A percentile compares a stretch with the other conserved stretches of the same genome.
These are phyloP conservation scores for Arabidopsis suecica DNA, from an alignment of 345 rosid species.

Conservation along the genomic window DNA sequence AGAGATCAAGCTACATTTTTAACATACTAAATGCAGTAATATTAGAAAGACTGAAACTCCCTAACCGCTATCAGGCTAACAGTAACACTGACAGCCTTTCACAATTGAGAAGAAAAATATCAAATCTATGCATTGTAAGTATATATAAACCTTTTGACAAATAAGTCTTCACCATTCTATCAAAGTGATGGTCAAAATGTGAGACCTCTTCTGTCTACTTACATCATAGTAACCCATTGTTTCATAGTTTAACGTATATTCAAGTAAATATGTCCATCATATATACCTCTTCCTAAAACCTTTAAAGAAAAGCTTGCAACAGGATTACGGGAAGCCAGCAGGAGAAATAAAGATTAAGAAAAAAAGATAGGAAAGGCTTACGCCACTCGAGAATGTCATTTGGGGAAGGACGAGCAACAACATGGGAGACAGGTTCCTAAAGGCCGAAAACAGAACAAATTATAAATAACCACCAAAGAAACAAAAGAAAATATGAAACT, in stretches of 20 bases:
- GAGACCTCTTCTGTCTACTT: background rate
- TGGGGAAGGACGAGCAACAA: constrained; percentile 94
- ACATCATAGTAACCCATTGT: background rate
- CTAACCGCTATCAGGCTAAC: constrained; percentile 13
- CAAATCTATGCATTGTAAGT: background rate
- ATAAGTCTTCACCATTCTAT: constrained; percentile 14
- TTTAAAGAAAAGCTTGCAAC: constrained; percentile 12
- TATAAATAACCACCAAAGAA: constrained; percentile 19
- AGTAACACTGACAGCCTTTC: constrained; percentile 7
- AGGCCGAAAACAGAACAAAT: constrained; percentile 41
- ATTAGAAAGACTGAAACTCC: constrained; percentile 12
- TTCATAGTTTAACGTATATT: constrained; percentile 20
- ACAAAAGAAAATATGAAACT: constrained; percentile 19
- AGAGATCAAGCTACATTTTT: constrained; percentile 10
- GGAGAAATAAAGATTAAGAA: background rate
- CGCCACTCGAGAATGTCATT: constrained; percentile 98
- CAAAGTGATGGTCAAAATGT: background rate
- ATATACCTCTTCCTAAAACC: constrained; percentile 20
- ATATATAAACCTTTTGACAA: background rate
- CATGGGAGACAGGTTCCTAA: constrained; percentile 95
- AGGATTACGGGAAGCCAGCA: background rate
- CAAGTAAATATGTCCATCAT: constrained; percentile 15
- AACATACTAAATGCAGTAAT: constrained; percentile 1
- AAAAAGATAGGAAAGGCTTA: constrained; percentile 52
- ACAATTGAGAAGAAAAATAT: constrained; percentile 12